Percentiles rank a stretch among this genome's conserved stretches.
These are phyloP conservation scores for Apiotrichum sp. DNA, from an alignment of 1,284 basidiomycete species.

Conservation along the genomic window DNA sequence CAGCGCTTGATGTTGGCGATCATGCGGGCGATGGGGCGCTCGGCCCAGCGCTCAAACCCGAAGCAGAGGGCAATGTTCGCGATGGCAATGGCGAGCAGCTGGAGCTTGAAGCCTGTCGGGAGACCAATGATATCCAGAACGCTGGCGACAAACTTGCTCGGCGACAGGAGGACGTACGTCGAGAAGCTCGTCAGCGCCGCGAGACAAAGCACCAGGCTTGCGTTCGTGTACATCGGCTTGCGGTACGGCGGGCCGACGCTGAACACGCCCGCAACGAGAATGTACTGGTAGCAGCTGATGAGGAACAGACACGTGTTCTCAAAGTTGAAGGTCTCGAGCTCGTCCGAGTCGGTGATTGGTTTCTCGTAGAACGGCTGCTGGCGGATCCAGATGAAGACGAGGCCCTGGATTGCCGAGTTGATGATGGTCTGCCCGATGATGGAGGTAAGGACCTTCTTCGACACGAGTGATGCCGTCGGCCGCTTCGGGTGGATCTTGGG, in stretches of 20 bases:
- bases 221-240: conserved; percentile 90
- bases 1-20: conserved; percentile 48
- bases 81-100: conserved; percentile 63
- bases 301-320: conserved; percentile 93
- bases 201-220: conserved; percentile 72
- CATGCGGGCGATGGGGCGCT: conserved; percentile 56
- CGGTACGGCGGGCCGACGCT: conserved; percentile 96
- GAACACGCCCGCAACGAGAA: conserved; percentile 92
- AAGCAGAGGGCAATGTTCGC: conserved; percentile 70
- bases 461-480: conserved; percentile 93
- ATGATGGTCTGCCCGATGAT: conserved; percentile 90
- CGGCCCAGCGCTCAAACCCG: conserved; percentile 72
- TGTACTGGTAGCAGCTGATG: conserved; percentile 96
- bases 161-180: conserved; percentile 64
- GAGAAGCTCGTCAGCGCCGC: conserved; percentile 63
- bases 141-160: conserved; percentile 57
- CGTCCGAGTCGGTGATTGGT: conserved; percentile 60
- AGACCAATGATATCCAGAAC: conserved; percentile 75
- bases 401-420: conserved; percentile 74
- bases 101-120: conserved; percentile 63
- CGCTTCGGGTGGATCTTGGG: conserved; percentile 79
- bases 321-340: conserved; percentile 82
- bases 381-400: conserved; percentile 85
- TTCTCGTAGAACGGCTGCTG: conserved; percentile 72
- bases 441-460: conserved; percentile 88